Base-by-base conservation (phyloP, 140 eudicot species). In the Cichorium intybus region DNA sequence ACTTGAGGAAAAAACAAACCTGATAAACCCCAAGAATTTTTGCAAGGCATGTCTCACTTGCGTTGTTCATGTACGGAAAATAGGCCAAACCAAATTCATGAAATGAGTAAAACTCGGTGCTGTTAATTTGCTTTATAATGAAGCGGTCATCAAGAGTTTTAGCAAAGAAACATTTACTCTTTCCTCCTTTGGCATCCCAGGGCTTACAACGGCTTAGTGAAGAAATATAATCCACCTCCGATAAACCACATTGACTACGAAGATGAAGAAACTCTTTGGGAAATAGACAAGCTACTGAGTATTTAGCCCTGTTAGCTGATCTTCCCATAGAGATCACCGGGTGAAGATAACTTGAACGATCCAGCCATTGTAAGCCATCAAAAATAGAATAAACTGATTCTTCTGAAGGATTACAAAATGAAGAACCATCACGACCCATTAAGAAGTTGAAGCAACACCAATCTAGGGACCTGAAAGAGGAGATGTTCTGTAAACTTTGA, bases 181-280 rank as follows among this genome's bases (percentile, higher is more conserved):
- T 85, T 29, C 96, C 96, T 49, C 97, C 97, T 73, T 91, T 87
- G n/a, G 96, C 96, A 79, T 92, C 90, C 97, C 97, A 90, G 45
- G 67, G 76, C 55, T 60, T 84, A 65, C 95, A 90, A 7, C 95
- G 93, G 66, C 94, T 84, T 56, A 90, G 55, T 10, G 95, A 90
- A 74, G 95, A 85, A 54, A 90, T 80, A 70, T 74, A 90, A 60
- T 84, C 97, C 16, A 73, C 66, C 66, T 90, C 97, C 23, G 88
- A 79, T 43, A 88, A 78, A 59, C 95, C 90, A 69, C 87, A 87
- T n/a, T 82, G 82, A 20, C 66, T 63, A 49, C 93, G 85, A n/a
- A 90, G 76, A 28, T 72, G 70, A n/a, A 67, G 79, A 59, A 90
- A 90, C 47, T 81, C 75, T 61, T 71, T 87, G 21, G 93, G 87